Evolutionary conservation across 2,329 filamentous ascomycete genomes (phyloP), one percentile per base, ranked within the genome.

Genomic region (Emericellopsis cladophorae): DNA sequence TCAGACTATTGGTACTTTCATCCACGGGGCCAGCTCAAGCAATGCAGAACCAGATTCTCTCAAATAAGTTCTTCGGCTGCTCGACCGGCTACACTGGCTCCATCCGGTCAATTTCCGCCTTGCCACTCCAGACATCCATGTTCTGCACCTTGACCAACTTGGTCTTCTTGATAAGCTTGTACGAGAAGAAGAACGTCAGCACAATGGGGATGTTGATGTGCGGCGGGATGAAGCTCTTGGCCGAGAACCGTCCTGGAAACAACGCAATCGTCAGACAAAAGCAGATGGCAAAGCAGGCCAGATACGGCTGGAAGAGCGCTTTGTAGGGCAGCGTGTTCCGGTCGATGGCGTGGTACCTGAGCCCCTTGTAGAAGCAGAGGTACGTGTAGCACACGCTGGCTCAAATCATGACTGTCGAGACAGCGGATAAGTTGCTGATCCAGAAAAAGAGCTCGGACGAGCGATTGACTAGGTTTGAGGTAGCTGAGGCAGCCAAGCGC

Each of bases 161-260:
- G 0, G 78, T 81, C 51, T 65, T 67, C 57, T 82, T 79, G 40
- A 76, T 49, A 8, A 83, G 32, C 56, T 88, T 87, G 70, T 83
- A 86, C 3, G 73, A 48, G 2, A 54, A 38, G 51, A 74, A 85
- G 2, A 87, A 57, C 2, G 70, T 47, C 0, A 76, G 70, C 50
- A 85, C 84, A 29, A 86, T 66, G 5, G 75, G 76, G 29, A 86
- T 74, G 61, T 82, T 81, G 44, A 81, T 74, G 51, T 86, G 86
- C 1, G 64, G 62, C 49, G 83, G 81, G 39, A 87, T 59, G 54
- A 87, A 88, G 2, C 58, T 57, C 50, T 57, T 60, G 18, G 58
- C 60, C 40, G 57, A 58, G 34, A 63, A 65, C 29, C 56, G 54
- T 12, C 67, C 61, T 0, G 79, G 76, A 44, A 85, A 66, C 53